phyloP scores from a whole-genome alignment of 2,329 filamentous ascomycete species.

The Xylariaceae sp. region DNA sequence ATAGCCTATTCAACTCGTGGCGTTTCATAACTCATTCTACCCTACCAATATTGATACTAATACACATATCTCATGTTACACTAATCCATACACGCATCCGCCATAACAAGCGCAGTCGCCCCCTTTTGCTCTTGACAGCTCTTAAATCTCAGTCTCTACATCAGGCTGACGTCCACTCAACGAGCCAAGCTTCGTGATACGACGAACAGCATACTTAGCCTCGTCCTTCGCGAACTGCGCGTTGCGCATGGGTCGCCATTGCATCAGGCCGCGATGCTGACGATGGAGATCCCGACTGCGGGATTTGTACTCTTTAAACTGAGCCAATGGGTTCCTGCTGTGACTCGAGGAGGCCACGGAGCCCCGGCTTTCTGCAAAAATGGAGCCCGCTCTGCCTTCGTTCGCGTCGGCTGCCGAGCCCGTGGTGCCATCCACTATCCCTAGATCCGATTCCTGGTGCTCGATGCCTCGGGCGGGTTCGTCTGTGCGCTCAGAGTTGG shows the following conservation, averaged over 20 bases:
- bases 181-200: slow-evolving; percentile 70
- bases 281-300: slow-evolving; percentile 72
- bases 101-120: background rate
- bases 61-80: slow-evolving; percentile 7
- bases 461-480: slow-evolving; percentile 19
- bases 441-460: slow-evolving; percentile 28
- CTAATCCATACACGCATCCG: background rate
- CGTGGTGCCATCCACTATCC: slow-evolving; percentile 37
- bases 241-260: slow-evolving; percentile 89
- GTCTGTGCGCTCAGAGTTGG: slow-evolving; percentile 33
- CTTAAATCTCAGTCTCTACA: slow-evolving; percentile 69
- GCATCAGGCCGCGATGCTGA: slow-evolving; percentile 86
- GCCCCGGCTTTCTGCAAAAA: slow-evolving; percentile 21
- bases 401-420: background rate
- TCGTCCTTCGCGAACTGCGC: slow-evolving; percentile 83
- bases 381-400: slow-evolving; percentile 9
- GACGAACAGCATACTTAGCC: slow-evolving; percentile 69
- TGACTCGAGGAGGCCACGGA: slow-evolving; percentile 28
- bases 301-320: slow-evolving; percentile 58
- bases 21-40: slow-evolving; percentile 21
- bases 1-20: background rate
- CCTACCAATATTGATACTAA: slow-evolving; percentile 14
- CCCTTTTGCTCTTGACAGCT: background rate
- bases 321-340: slow-evolving; percentile 50
- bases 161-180: slow-evolving; percentile 79